phyloP scores from a whole-genome alignment of 2,329 filamentous ascomycete species.

The Aspergillus aculeatus region DNA sequence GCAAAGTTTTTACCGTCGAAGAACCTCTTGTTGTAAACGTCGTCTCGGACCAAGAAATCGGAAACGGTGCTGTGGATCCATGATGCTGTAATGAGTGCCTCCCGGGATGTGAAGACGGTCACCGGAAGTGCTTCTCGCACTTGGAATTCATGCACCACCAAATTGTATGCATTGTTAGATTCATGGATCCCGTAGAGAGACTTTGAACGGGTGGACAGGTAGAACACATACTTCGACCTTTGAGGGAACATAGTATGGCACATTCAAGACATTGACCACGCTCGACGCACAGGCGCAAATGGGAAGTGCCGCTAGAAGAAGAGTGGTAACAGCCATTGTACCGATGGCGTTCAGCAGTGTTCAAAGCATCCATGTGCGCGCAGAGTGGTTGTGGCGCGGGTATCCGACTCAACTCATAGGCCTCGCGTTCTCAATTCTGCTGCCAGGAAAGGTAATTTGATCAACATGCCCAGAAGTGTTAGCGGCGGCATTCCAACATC shows the following conservation, averaged over 20 bases:
- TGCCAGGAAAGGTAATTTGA: background rate
- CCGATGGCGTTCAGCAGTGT: background rate
- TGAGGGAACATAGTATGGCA: background rate
- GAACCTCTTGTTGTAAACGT: no score
- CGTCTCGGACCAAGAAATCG: no score
- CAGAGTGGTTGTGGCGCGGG: background rate
- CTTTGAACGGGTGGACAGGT: background rate
- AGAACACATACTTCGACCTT: background rate
- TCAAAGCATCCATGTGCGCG: no score
- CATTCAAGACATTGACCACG: background rate
- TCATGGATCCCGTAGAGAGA: no score
- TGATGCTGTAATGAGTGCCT: no score
- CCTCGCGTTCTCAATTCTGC: background rate
- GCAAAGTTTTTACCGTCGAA: no score
- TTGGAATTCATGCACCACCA: no score
- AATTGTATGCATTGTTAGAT: no score
- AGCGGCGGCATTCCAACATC: background rate
- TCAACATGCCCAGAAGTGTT: background rate
- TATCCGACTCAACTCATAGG: background rate
- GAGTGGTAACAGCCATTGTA: background rate
- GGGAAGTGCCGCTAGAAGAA: background rate
- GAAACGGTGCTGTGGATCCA: no score
- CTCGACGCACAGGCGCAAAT: background rate
- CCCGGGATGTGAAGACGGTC: no score
- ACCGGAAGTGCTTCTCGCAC: no score